These are phyloP conservation scores for Symbiodinium pilosum DNA, from an alignment of 73 alveolate species.

Conservation along the genomic window DNA sequence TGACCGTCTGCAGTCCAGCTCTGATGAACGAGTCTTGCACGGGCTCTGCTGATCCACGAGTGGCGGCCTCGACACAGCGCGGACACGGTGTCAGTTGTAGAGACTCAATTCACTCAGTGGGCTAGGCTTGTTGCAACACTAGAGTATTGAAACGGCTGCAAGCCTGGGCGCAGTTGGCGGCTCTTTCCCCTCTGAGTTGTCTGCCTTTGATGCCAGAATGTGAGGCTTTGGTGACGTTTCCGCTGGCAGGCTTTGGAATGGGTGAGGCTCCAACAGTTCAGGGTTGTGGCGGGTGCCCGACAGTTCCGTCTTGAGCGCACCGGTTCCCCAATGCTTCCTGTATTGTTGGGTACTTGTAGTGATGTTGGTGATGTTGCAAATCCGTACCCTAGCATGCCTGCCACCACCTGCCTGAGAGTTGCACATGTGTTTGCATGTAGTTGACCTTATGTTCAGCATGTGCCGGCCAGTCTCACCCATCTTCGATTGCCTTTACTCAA, in stretches of 20 bases:
- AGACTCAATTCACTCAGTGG: no score
- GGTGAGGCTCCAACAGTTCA: slow-evolving; percentile 62
- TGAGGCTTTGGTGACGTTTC: slow-evolving; percentile 64
- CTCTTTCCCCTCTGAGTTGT: no score
- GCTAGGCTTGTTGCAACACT: background rate
- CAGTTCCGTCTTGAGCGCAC: no score
- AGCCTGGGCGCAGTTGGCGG: background rate
- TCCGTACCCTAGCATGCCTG: no score
- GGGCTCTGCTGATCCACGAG: slow-evolving; percentile 73
- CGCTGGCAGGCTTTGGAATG: slow-evolving; percentile 70
- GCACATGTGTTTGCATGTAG: background rate
- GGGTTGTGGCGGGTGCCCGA: no score
- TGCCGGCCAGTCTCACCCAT: slow-evolving; percentile 47
- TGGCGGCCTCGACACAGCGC: background rate
- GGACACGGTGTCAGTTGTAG: background rate
- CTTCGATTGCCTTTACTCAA: slow-evolving; percentile 72
- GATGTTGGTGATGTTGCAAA: background rate
- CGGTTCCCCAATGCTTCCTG: no score
- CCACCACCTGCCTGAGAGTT: no score
- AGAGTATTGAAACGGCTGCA: background rate
- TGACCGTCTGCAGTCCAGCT: slow-evolving; percentile 71
- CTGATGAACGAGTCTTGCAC: slow-evolving; percentile 80
- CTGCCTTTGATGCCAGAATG: no score
- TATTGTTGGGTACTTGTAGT: no score
- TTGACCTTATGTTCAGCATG: background rate